These are phyloP conservation scores for Candida xyloterini DNA, from an alignment of 805 yeast genomes.

Conservation along the genomic window DNA sequence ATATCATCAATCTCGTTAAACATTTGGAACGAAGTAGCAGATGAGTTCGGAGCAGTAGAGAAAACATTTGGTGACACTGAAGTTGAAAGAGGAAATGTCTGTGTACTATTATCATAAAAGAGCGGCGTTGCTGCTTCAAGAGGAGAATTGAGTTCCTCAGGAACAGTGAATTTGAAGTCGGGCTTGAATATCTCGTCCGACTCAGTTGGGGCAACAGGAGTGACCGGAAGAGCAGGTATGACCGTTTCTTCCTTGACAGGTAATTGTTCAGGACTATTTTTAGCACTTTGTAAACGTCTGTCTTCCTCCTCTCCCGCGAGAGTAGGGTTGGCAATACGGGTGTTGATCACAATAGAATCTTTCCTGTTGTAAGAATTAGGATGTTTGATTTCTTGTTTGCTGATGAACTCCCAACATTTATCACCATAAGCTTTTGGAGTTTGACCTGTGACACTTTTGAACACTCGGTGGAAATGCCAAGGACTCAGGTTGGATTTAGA, in stretches of 20 bases:
- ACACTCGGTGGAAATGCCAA: slow-evolving; percentile 92
- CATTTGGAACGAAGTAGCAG: slow-evolving; percentile 13
- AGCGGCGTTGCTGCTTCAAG: slow-evolving; percentile 14
- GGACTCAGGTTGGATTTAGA: slow-evolving; percentile 79
- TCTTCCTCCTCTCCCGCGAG: slow-evolving; percentile 20
- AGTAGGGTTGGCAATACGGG: slow-evolving; percentile 35
- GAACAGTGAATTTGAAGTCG: slow-evolving; percentile 4
- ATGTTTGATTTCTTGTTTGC: slow-evolving; percentile 27
- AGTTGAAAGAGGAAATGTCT: not conserved
- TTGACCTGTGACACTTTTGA: slow-evolving; percentile 79
- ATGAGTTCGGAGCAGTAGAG: slow-evolving; percentile 4
- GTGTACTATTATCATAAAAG: slow-evolving; percentile 1
- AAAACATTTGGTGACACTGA: slow-evolving; percentile 1
- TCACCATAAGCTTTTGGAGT: slow-evolving; percentile 91
- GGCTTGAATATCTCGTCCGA: slow-evolving; percentile 7
- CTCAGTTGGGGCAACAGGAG: not conserved
- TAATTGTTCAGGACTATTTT: not conserved
- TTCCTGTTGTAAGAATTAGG: slow-evolving; percentile 13
- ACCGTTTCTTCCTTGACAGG: not conserved
- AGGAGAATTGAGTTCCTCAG: slow-evolving; percentile 12
- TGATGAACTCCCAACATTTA: slow-evolving; percentile 64
- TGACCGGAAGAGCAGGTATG: not conserved
- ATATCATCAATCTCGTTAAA: slow-evolving; percentile 18
- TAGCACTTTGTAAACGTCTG: not conserved
- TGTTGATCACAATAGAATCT: slow-evolving; percentile 30